phyloP scores from a whole-genome alignment of 2,329 filamentous ascomycete genomes.

The Penicillium sp. region DNA sequence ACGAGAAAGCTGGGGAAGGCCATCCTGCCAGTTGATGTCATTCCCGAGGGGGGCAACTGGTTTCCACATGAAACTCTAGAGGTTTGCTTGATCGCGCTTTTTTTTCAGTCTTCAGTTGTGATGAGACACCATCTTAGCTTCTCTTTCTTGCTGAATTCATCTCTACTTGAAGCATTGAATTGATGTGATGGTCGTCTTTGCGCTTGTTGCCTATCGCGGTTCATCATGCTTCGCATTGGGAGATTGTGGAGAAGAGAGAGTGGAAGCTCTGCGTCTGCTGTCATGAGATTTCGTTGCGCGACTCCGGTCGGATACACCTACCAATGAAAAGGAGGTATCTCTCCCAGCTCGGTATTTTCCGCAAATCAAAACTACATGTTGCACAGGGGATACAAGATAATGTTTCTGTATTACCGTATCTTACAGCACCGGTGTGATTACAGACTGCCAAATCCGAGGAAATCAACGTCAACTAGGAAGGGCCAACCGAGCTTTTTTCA shows the following conservation, averaged over 20 bases:
- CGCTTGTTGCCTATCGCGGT: no score
- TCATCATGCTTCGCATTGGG: no score
- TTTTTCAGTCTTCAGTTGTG: no score
- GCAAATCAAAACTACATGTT: not conserved
- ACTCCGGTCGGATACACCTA: not conserved
- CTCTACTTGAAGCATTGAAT: no score
- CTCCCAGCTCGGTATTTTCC: not conserved
- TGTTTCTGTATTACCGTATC: conserved; percentile 2
- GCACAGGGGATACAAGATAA: not conserved
- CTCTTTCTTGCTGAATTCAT: no score
- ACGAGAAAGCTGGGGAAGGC: not conserved
- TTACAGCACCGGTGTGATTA: not conserved
- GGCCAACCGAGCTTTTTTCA: conserved; percentile 1
- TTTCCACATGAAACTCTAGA: not conserved
- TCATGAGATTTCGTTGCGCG: conserved; percentile 2
- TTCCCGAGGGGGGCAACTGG: conserved; percentile 1
- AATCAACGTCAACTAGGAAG: conserved; percentile 1
- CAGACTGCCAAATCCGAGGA: not conserved
- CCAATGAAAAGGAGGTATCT: not conserved
- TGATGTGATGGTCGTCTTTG: no score
- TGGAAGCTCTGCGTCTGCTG: not conserved
- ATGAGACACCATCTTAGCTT: no score
- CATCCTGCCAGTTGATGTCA: conserved; percentile 2
- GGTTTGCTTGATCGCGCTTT: no score
- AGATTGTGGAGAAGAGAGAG: not conserved